phyloP scores from a whole-genome alignment of 495 filamentous ascomycete species.

The Trichoderma virens region DNA sequence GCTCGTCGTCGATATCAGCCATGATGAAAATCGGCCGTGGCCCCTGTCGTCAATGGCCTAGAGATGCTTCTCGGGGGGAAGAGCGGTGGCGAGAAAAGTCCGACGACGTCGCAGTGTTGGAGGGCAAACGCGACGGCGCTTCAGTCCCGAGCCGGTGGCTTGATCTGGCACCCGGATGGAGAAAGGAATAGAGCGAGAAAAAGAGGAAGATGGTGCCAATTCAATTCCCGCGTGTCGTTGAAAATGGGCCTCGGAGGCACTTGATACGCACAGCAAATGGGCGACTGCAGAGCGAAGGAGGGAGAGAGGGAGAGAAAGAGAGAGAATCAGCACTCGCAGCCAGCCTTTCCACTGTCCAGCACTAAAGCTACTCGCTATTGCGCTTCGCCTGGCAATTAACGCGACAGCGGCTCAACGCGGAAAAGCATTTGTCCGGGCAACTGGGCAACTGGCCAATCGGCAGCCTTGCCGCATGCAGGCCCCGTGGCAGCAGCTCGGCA shows the following conservation, averaged over 20 bases:
- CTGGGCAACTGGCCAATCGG: background rate
- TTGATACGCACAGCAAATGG: background rate
- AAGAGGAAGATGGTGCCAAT: background rate
- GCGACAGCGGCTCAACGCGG: background rate
- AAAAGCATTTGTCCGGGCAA: background rate
- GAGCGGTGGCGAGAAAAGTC: conserved; percentile 5
- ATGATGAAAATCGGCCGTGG: conserved; percentile 26
- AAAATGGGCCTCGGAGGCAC: background rate
- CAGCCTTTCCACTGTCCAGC: background rate
- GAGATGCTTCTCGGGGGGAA: background rate
- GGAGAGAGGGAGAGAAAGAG: background rate
- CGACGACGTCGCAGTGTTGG: background rate
- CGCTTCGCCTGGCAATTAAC: conserved; percentile 1
- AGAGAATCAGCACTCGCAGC: background rate
- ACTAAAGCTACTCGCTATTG: background rate
- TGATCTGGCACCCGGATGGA: background rate
- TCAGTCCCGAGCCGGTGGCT: background rate
- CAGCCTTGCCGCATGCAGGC: background rate
- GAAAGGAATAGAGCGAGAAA: background rate
- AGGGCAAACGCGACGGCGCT: background rate
- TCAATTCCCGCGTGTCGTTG: background rate
- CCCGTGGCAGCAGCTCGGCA: background rate
- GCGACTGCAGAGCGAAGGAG: background rate
- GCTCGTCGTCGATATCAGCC: conserved; percentile 78
- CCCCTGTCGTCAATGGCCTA: background rate